These are phyloP conservation scores for Gorgonomyces haynaldii DNA, from an alignment of 192 early-diverging fungal species.

Conservation along the genomic window DNA sequence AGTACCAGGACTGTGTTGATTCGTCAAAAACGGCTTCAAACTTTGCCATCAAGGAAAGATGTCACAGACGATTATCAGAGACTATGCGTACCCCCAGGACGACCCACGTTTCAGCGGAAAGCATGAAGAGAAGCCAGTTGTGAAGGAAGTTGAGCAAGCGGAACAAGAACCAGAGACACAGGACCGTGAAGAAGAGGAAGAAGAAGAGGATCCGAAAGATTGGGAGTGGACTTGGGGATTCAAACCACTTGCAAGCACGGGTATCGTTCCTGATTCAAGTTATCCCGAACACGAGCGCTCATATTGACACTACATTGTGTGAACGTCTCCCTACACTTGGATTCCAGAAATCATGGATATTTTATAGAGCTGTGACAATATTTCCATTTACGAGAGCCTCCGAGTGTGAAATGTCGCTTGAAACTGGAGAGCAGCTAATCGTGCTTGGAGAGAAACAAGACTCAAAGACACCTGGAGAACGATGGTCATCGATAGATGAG, in stretches of 20 bases:
- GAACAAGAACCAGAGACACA: not conserved
- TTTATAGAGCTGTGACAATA: not conserved
- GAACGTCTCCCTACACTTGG: not conserved
- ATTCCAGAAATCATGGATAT: not conserved
- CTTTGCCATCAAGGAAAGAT: too few relatives aligned
- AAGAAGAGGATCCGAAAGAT: conserved; percentile 1
- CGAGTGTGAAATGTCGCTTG: too few relatives aligned
- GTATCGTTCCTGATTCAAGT: not conserved
- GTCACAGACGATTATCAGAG: not conserved
- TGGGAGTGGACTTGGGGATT: conserved; percentile 5
- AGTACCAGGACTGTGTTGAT: conserved; percentile 27
- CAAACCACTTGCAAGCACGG: not conserved
- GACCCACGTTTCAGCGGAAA: conserved; percentile 5
- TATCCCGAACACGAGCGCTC: not conserved
- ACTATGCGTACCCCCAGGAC: conserved; percentile 3
- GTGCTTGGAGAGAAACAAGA: too few relatives aligned
- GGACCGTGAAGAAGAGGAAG: not conserved
- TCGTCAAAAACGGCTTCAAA: conserved; percentile 30
- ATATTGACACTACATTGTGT: not conserved
- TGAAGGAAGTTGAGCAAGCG: too few relatives aligned
- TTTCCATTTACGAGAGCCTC: too few relatives aligned
- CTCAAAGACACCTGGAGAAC: too few relatives aligned
- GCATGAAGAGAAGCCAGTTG: not conserved
- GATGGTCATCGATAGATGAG: too few relatives aligned
- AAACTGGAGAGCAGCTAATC: too few relatives aligned